A percentile compares a stretch with the other conserved stretches of the same genome.
Evolutionary conservation across 805 yeast genomes (phyloP).

Genomic region (Wickerhamiella azyma): DNA sequence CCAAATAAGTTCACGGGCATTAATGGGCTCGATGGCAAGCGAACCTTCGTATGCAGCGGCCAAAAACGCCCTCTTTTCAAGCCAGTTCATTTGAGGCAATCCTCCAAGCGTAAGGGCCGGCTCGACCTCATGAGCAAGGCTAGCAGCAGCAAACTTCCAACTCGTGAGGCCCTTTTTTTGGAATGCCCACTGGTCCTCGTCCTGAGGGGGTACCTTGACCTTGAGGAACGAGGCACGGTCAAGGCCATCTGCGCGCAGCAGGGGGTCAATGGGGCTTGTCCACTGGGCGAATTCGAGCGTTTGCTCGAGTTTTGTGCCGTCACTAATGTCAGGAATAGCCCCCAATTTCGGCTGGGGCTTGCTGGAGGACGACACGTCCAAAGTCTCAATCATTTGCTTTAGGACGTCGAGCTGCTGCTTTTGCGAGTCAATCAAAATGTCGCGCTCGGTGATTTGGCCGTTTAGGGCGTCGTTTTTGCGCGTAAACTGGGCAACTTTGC

Average conservation of each 20-base stretch:
- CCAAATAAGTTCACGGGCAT: conserved; percentile 67
- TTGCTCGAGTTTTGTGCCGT: conserved; percentile 1
- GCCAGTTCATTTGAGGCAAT: conserved; percentile 52
- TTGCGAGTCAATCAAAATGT: conserved; percentile 47
- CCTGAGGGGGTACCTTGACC: not conserved
- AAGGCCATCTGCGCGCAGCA: conserved; percentile 19
- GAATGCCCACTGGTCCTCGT: conserved; percentile 3
- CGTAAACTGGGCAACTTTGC: conserved; percentile 48
- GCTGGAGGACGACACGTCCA: not conserved
- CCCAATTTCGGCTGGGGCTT: conserved; percentile 13
- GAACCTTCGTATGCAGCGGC: conserved; percentile 62
- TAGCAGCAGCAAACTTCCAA: conserved; percentile 42
- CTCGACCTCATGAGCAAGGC: conserved; percentile 68
- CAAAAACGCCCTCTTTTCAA: conserved; percentile 48
- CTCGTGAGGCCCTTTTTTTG: not conserved
- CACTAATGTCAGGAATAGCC: not conserved
- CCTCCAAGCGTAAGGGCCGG: conserved; percentile 50
- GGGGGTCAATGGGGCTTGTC: conserved; percentile 20
- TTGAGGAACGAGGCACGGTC: conserved; percentile 14
- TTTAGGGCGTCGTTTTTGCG: conserved; percentile 51
- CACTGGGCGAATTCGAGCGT: conserved; percentile 15
- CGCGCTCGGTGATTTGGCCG: conserved; percentile 49
- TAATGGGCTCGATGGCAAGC: conserved; percentile 73
- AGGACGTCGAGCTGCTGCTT: conserved; percentile 55
- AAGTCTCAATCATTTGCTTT: conserved; percentile 38